phyloP scores from a whole-genome alignment of 1,284 basidiomycete genomes.

The Bondarzewia mesenterica region DNA sequence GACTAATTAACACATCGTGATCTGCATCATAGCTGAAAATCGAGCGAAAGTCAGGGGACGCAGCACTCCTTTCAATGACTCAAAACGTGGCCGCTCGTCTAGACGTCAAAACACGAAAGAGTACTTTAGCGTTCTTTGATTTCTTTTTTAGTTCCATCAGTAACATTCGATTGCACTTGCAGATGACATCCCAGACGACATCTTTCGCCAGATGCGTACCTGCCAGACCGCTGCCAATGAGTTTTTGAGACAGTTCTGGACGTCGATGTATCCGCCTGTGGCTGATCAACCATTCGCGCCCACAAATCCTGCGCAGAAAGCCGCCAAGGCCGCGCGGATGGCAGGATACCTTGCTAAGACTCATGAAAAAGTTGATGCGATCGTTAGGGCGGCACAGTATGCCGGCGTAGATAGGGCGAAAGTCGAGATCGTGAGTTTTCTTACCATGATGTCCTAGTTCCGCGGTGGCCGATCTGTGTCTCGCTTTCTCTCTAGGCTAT shows the following conservation, averaged over 20 bases:
- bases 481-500: slow-evolving; percentile 49
- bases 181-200: slow-evolving; percentile 75
- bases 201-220: slow-evolving; percentile 78
- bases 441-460: not conserved
- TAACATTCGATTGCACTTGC: not conserved
- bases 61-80: slow-evolving; percentile 68
- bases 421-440: slow-evolving; percentile 57
- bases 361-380: slow-evolving; percentile 70
- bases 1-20: no score
- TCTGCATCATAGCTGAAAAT: slow-evolving; percentile 52
- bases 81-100: slow-evolving; percentile 63
- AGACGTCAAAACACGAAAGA: slow-evolving; percentile 54
- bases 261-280: slow-evolving; percentile 74
- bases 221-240: slow-evolving; percentile 93
- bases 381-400: slow-evolving; percentile 56
- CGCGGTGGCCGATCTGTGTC: not conserved
- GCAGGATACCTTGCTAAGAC: slow-evolving; percentile 72
- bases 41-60: slow-evolving; percentile 57
- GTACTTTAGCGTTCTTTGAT: slow-evolving; percentile 37
- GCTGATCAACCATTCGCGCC: slow-evolving; percentile 41
- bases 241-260: slow-evolving; percentile 95
- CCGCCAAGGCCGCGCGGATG: slow-evolving; percentile 80
- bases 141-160: not conserved
- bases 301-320: slow-evolving; percentile 55
- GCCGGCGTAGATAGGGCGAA: slow-evolving; percentile 56